Base-by-base conservation (phyloP, 108 stramenopile genomes). In the Pseudonitzschia multiseries region DNA sequence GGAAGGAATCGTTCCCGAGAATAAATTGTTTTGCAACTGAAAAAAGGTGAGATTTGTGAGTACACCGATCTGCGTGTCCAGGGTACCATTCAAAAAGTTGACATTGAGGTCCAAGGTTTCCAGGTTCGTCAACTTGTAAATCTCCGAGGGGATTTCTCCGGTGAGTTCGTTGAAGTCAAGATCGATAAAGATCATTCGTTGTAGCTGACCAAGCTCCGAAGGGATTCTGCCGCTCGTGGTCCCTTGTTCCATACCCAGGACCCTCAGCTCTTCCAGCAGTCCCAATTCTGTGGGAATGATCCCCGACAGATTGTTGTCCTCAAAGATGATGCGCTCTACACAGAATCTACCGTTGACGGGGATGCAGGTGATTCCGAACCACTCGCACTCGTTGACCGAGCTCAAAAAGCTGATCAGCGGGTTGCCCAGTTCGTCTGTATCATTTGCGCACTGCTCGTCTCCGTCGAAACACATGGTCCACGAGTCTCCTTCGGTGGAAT, bases 1-100 rank as follows among this genome's bases (percentile, higher is more conserved):
- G 18, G 77, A 68, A 4, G 89, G 90, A 61, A 94, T 85, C 8
- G 87, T 82, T 24, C 87, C 89, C 12, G 80, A 72, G 26, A 91
- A 17, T 26, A 72, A 14, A 42, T 86, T 91, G 62, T 24, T 50
- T 24, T 81, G 86, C 8, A 86, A 31, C 65, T 86, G 86, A 44
- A 86, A 24, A 40, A 83, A 83, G 22, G 76, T 68, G 40, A 93
- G 75, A 15, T 65, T 56, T 1, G 68, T 57, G 42, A 91, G 79
- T n/a, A 71, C 78, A 28, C 84, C 89, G 21, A 90, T 76, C 6
- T 24, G 4, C 13, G 52, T 77, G 41, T 77, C 69, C 61, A 94
- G 79, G 42, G 68, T 71, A 15, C 90, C 89, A 13, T 75, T 79
- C 15, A 94, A 46, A 13, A 51, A 36, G 57, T 94, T 94, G 65